Percentiles rank a stretch among this genome's conserved stretches.
These are phyloP conservation scores for Danielia reshetovae DNA, from an alignment of 805 yeast genomes.

Conservation along the genomic window DNA sequence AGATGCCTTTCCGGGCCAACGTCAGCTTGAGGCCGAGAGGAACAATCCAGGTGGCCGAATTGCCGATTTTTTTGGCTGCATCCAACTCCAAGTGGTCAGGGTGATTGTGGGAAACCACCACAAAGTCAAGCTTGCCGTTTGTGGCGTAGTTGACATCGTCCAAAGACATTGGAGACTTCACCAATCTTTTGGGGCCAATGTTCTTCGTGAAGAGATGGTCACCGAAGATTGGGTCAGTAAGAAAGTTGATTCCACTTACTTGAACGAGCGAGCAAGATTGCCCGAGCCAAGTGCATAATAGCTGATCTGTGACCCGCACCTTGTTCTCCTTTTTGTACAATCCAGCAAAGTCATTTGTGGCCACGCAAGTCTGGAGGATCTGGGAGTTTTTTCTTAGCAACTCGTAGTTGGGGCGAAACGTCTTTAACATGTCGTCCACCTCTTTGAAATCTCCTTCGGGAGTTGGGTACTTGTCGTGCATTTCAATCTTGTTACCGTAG, in stretches of 20 bases:
- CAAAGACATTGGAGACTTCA: constrained; percentile 66
- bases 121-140: constrained; percentile 60
- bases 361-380: constrained; percentile 25
- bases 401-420: constrained; percentile 53
- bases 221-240: constrained; percentile 83
- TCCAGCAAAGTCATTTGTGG: constrained; percentile 5
- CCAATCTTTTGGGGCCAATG: constrained; percentile 82
- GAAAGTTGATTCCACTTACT: constrained; percentile 63
- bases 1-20: constrained; percentile 55
- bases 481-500: constrained; percentile 34
- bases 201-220: constrained; percentile 57
- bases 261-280: constrained; percentile 82
- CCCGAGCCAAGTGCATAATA: constrained; percentile 87
- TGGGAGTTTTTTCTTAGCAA: constrained; percentile 34
- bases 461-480: constrained; percentile 30
- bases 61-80: constrained; percentile 49
- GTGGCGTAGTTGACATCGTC: constrained; percentile 47
- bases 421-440: constrained; percentile 56
- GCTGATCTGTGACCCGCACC: constrained; percentile 38
- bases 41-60: constrained; percentile 73
- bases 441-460: constrained; percentile 34
- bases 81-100: constrained; percentile 87
- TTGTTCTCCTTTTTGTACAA: neutral
- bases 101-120: constrained; percentile 87
- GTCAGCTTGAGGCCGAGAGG: constrained; percentile 72